Evolutionary conservation across 2,329 filamentous ascomycete species (phyloP), one percentile per base, ranked within the genome.

Genomic region (Fusarium veterinarium): DNA sequence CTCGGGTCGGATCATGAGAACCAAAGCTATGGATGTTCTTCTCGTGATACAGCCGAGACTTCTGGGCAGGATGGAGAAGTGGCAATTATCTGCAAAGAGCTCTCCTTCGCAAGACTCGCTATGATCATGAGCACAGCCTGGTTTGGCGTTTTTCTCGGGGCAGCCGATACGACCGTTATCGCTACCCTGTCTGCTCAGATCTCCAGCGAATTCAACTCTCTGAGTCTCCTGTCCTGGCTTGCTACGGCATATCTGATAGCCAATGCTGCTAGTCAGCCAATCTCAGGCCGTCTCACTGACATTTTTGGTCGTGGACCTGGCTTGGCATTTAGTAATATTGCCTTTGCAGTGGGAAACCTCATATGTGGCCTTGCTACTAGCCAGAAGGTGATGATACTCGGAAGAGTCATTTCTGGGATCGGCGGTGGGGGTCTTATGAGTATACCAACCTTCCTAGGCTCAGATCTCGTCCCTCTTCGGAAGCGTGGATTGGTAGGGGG

Each of bases 171-270:
- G 1, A 95, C 92, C 19, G 90, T 96, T 65, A 92, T 95, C 66
- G 93, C 93, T 10, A 96, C 93, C 0, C 86, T 96, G 2, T 91
- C 92, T 0, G 91, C 88, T 0, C 92, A 93, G 5, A 95, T 97
- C 67, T 92, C 92, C n/a, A 91, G 89, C 75, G 90, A 90, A 35
- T 95, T 96, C 82, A 86, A 90, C 65, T 95, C 92, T 2, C 87
- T 95, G 23, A 91, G 90, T 9, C 86, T 95, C 3, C 86, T 96
- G 44, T 94, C 93, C 2, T 96, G 93, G 93, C 89, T 96, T 7
- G 93, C 92, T 0, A 91, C 92, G 0, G 91, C 92, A 16, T 96
- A 95, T 78, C 86, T 95, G 6, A 93, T 96, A 71, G 91, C 93
- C 62, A 95, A 94, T 79, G 91, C 93, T 91, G 89, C 28, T 4